phyloP scores from a whole-genome alignment of 164 flowering plant species.

The Annona squamosa region DNA sequence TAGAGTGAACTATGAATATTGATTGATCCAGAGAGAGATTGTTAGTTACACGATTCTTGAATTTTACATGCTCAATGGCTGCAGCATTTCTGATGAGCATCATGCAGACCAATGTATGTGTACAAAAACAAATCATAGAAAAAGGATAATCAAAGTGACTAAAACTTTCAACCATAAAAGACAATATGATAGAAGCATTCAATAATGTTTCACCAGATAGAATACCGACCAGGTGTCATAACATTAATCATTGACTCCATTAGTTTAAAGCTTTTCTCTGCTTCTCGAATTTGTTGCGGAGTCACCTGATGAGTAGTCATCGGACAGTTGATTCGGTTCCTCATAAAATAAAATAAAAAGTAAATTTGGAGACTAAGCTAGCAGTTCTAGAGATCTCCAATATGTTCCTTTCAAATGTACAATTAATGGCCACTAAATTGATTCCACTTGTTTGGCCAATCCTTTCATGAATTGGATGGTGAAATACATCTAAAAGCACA shows the following conservation, averaged over 20 bases:
- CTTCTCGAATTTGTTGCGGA: conserved; percentile 95
- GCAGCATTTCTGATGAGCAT: neutral
- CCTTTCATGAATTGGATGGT: neutral
- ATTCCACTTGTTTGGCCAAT: neutral
- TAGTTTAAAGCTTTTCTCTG: conserved; percentile 79
- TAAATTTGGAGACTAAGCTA: neutral
- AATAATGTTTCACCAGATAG: neutral
- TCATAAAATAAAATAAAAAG: neutral
- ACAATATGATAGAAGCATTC: neutral
- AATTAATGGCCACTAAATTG: neutral
- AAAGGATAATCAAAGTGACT: neutral
- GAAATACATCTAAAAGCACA: neutral
- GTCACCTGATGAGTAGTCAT: conserved; percentile 45
- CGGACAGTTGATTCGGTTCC: neutral
- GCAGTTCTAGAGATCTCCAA: neutral
- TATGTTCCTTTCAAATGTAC: neutral
- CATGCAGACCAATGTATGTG: neutral
- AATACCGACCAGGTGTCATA: conserved; percentile 79
- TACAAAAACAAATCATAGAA: neutral
- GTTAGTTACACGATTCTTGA: neutral
- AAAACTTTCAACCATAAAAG: too few relatives aligned
- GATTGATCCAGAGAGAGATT: neutral
- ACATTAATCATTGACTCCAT: conserved; percentile 96
- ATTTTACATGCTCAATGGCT: neutral
- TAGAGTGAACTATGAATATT: neutral